Evolutionary conservation across 2,329 filamentous ascomycete species (phyloP).

Genomic region (Aspergillus bombycis): DNA sequence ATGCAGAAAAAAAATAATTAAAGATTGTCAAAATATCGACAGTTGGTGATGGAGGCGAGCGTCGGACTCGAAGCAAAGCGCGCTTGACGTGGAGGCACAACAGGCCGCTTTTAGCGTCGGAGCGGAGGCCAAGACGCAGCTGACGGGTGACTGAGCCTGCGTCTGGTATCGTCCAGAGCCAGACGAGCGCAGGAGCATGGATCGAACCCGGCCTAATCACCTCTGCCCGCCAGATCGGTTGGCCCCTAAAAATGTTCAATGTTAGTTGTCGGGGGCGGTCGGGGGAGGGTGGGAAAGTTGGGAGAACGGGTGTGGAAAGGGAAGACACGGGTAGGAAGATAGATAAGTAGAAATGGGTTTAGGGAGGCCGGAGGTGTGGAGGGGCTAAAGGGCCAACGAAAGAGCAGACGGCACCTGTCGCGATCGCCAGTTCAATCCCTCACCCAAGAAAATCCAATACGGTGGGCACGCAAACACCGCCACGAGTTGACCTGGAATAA

Average conservation of each 20-base stretch:
- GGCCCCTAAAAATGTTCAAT: slow-evolving; percentile 20
- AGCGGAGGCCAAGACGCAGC: slow-evolving; percentile 41
- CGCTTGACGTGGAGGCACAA: slow-evolving; percentile 35
- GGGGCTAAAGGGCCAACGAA: slow-evolving; percentile 35
- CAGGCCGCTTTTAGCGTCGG: slow-evolving; percentile 39
- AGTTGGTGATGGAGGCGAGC: slow-evolving; percentile 19
- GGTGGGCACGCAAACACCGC: background rate
- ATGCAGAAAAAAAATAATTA: background rate
- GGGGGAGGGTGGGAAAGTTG: slow-evolving; percentile 1
- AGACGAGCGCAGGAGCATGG: slow-evolving; percentile 38
- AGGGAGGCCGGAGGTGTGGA: slow-evolving; percentile 36
- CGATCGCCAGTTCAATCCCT: slow-evolving; percentile 27
- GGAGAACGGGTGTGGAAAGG: slow-evolving; percentile 17
- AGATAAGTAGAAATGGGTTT: slow-evolving; percentile 6
- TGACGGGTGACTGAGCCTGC: slow-evolving; percentile 36
- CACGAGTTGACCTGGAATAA: background rate
- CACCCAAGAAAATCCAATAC: background rate
- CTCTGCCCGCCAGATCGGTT: slow-evolving; percentile 29
- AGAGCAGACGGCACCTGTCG: slow-evolving; percentile 22
- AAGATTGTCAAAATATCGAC: slow-evolving; percentile 16
- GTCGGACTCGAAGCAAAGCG: slow-evolving; percentile 30
- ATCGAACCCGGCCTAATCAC: slow-evolving; percentile 31
- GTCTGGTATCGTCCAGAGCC: slow-evolving; percentile 33
- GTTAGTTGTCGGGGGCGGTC: slow-evolving; percentile 11
- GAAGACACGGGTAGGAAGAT: slow-evolving; percentile 11